phyloP scores from a whole-genome alignment of 306 rosid species.

The Argentina anserina region DNA sequence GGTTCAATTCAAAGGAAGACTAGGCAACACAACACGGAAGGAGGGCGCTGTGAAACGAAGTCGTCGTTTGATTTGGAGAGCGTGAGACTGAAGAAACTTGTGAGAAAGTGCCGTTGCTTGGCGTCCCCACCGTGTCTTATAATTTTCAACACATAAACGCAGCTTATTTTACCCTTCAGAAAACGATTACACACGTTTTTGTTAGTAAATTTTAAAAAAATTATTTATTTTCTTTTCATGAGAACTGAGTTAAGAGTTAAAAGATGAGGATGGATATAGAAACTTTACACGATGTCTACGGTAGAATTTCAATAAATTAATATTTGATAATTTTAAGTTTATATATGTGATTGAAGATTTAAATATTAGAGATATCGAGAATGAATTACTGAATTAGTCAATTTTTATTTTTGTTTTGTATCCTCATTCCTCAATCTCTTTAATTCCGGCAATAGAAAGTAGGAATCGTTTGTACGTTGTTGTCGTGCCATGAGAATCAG shows the following conservation, averaged over 20 bases:
- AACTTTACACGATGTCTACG: no score
- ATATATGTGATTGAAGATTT: no score
- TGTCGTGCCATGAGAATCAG: neutral
- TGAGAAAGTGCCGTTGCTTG: neutral
- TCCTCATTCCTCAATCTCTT: neutral
- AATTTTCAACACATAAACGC: neutral
- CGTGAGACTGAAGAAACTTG: neutral
- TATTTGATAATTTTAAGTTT: no score
- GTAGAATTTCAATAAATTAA: no score
- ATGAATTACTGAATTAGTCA: neutral
- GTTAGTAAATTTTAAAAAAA: no score
- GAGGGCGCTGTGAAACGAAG: neutral
- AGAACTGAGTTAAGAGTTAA: no score
- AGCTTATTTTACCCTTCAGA: no score
- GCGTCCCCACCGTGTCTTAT: neutral
- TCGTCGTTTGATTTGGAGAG: neutral
- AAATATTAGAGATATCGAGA: no score
- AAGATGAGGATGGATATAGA: no score
- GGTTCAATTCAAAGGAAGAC: constrained; percentile 28
- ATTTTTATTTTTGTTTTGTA: neutral
- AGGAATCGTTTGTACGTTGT: neutral
- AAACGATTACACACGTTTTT: neutral
- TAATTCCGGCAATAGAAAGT: neutral
- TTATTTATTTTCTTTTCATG: no score
- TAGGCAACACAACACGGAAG: constrained; percentile 14